These are phyloP conservation scores for Candida frijolesensis DNA, from an alignment of 1,139 yeast genomes.

Conservation along the genomic window DNA sequence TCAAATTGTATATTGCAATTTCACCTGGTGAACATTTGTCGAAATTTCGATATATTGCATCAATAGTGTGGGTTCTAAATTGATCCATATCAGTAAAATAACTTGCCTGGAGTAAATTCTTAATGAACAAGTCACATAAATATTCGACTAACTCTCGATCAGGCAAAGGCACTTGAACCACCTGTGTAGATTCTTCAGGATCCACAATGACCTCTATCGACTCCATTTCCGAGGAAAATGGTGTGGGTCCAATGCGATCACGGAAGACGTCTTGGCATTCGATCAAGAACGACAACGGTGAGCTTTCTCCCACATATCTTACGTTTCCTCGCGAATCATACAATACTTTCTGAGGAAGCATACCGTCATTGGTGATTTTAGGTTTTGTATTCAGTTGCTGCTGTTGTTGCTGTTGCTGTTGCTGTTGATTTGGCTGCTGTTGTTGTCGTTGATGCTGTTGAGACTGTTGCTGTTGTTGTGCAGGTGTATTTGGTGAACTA, in stretches of 20 bases:
- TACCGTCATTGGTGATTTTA: neutral
- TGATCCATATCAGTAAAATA: conserved; percentile 13
- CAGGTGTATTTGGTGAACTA: neutral
- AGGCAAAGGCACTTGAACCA: conserved; percentile 15
- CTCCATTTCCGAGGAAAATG: conserved; percentile 10
- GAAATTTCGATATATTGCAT: conserved; percentile 12
- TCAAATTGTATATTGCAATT: conserved; percentile 14
- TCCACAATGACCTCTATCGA: conserved; percentile 14
- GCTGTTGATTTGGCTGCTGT: neutral
- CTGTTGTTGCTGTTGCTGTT: neutral
- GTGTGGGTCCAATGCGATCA: conserved; percentile 15
- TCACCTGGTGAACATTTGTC: conserved; percentile 12
- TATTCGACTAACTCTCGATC: conserved; percentile 6
- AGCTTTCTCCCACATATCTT: conserved; percentile 27
- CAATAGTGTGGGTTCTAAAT: conserved; percentile 10
- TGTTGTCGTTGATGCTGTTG: neutral
- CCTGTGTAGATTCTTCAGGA: conserved; percentile 11
- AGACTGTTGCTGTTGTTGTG: neutral
- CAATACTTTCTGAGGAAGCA: conserved; percentile 10
- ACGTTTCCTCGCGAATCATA: conserved; percentile 20
- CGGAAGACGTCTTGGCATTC: conserved; percentile 25
- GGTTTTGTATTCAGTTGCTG: neutral
- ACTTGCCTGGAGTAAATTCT: conserved; percentile 13
- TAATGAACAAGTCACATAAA: conserved; percentile 9
- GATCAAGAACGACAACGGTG: conserved; percentile 25